phyloP scores from a whole-genome alignment of 768 basidiomycete genomes.

The Rhizopogon rudus region DNA sequence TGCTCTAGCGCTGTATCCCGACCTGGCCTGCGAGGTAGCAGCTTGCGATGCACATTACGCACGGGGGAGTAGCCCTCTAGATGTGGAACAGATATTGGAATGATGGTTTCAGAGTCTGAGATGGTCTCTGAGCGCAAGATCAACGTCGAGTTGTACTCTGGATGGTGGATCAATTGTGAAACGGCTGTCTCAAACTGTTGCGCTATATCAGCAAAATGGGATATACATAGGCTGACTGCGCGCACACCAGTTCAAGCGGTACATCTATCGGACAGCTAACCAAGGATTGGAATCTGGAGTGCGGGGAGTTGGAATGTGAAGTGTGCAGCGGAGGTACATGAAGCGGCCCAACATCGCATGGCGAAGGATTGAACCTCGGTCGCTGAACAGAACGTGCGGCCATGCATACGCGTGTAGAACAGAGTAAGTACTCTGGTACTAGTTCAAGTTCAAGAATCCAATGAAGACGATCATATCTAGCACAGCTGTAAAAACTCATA shows the following conservation, averaged over 20 bases:
- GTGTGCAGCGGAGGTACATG: not conserved
- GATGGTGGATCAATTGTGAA: conserved; percentile 75
- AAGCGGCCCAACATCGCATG: conserved; percentile 8
- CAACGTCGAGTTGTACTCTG: conserved; percentile 89
- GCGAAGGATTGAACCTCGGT: conserved; percentile 20
- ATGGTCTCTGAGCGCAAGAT: conserved; percentile 81
- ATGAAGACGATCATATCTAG: too few relatives aligned
- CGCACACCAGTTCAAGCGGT: conserved; percentile 37
- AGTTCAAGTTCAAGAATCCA: too few relatives aligned
- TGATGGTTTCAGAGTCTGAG: conserved; percentile 26
- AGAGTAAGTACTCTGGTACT: too few relatives aligned
- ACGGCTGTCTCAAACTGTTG: conserved; percentile 68
- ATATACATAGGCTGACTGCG: not conserved
- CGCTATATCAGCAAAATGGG: not conserved
- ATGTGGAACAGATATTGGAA: conserved; percentile 30
- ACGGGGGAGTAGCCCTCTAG: conserved; percentile 36
- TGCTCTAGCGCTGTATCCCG: conserved; percentile 75
- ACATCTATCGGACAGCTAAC: conserved; percentile 38
- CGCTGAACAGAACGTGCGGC: conserved; percentile 5
- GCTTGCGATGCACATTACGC: conserved; percentile 56
- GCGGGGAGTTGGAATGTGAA: not conserved
- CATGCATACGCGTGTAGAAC: too few relatives aligned
- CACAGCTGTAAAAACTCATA: too few relatives aligned
- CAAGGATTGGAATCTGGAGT: conserved; percentile 21
- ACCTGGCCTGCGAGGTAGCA: conserved; percentile 75